These are phyloP conservation scores for Serendipita sp. DNA, from an alignment of 768 basidiomycete species.

Conservation along the genomic window DNA sequence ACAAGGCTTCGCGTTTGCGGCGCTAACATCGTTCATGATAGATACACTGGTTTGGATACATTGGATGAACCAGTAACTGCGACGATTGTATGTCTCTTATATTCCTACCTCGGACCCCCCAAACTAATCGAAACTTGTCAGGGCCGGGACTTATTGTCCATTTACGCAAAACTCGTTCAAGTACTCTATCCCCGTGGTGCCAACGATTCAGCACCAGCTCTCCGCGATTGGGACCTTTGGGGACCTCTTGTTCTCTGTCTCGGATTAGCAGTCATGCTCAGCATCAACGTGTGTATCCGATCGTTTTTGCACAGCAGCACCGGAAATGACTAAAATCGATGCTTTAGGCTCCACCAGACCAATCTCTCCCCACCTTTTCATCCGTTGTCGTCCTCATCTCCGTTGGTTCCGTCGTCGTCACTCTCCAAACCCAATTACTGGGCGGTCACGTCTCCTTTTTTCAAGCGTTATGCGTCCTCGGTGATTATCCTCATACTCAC, in stretches of 20 bases:
- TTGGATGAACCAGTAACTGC: conserved; percentile 81
- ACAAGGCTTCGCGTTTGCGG: neutral
- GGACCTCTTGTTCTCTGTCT: conserved; percentile 79
- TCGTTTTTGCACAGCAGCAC: neutral
- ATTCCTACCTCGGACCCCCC: conserved; percentile 8
- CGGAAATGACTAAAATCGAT: neutral
- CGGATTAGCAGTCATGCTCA: conserved; percentile 66
- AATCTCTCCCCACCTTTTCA: conserved; percentile 81
- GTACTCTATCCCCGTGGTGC: conserved; percentile 73
- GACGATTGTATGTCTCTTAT: conserved; percentile 56
- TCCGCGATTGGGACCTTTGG: conserved; percentile 98
- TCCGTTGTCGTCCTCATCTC: conserved; percentile 89
- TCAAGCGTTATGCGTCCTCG: conserved; percentile 86
- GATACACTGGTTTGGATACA: conserved; percentile 73
- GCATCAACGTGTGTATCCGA: conserved; percentile 46
- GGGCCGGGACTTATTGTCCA: conserved; percentile 79
- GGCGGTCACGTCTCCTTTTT: conserved; percentile 64
- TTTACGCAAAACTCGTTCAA: conserved; percentile 84
- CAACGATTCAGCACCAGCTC: conserved; percentile 58
- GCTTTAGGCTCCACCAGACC: conserved; percentile 61
- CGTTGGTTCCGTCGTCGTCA: conserved; percentile 77
- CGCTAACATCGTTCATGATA: conserved; percentile 15
- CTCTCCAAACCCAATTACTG: conserved; percentile 74
- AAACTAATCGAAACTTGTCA: conserved; percentile 19
- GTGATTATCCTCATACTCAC: neutral